Conservation (phyloP, 2,329 filamentous ascomycete species). For the Penicillium sp. region DNA sequence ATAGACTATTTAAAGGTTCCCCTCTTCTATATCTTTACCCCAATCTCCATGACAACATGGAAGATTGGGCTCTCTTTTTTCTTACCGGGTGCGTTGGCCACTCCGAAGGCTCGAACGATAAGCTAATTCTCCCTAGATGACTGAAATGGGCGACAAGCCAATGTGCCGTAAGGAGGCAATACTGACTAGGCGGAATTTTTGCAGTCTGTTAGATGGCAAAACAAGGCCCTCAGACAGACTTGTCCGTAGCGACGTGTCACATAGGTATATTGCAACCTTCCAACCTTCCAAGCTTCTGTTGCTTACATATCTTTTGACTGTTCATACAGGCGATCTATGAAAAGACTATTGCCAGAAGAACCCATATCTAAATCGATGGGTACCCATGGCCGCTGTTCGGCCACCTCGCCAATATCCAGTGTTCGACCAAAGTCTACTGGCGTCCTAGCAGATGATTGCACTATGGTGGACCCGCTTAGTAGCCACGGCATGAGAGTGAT, state of each 20-base stretch:
- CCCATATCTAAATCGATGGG: neutral
- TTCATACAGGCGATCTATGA: neutral
- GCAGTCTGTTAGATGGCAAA: neutral
- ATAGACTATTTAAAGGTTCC: neutral
- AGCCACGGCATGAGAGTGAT: neutral
- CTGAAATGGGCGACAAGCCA: conserved; percentile 2
- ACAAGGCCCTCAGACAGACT: neutral
- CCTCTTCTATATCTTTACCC: neutral
- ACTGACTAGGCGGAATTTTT: neutral
- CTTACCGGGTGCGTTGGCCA: neutral
- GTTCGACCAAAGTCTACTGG: conserved; percentile 2
- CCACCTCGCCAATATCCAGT: neutral
- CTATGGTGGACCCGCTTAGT: neutral
- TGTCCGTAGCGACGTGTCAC: neutral
- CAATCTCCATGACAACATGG: neutral
- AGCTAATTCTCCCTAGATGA: neutral
- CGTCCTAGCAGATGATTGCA: conserved; percentile 1
- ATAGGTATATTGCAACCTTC: neutral
- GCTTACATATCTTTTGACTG: neutral
- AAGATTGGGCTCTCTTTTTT: too few species aligned
- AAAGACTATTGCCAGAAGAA: neutral
- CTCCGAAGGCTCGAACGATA: neutral
- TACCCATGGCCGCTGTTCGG: neutral
- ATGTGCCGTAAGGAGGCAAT: conserved; percentile 1
- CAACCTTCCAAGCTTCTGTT: neutral